Percentiles rank a stretch among this genome's conserved stretches.
Conservation (phyloP, 225 moss, liverwort and hornwort species). For the Bryum argenteum region DNA sequence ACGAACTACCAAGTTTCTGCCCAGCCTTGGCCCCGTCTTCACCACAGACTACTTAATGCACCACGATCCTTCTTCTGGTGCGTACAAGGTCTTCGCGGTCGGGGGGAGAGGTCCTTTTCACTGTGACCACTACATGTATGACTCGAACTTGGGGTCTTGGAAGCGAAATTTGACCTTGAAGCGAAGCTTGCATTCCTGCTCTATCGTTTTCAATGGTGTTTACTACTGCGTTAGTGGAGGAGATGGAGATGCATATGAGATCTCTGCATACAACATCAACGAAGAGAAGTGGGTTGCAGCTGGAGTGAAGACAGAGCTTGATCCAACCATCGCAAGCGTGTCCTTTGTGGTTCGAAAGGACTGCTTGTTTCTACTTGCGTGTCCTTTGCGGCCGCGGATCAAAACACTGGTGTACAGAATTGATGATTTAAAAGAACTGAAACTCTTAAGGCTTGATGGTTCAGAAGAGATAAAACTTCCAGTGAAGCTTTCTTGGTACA, state of each 20-base stretch:
- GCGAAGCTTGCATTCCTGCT: conserved; percentile 19
- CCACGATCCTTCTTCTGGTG: conserved; percentile 7
- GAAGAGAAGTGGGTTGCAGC: conserved; percentile 5
- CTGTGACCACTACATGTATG: conserved; percentile 27
- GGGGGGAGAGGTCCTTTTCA: background rate
- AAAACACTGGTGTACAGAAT: conserved; percentile 3
- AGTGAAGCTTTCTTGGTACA: conserved; percentile 3
- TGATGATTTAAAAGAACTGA: background rate
- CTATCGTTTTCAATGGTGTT: conserved; percentile 12
- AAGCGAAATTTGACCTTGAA: conserved; percentile 12
- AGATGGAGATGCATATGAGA: conserved; percentile 7
- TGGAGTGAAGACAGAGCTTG: conserved; percentile 7
- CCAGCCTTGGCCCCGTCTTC: background rate
- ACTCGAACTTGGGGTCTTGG: conserved; percentile 22
- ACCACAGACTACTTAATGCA: conserved; percentile 20
- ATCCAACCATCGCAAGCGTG: conserved; percentile 4
- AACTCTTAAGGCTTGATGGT: background rate
- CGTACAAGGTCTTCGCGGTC: conserved; percentile 23
- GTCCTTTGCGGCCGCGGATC: background rate
- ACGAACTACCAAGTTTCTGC: conserved; percentile 17
- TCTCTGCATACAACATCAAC: conserved; percentile 18
- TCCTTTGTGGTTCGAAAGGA: conserved; percentile 13
- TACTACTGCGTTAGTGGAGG: conserved; percentile 29
- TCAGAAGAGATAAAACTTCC: background rate
- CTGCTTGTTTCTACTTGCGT: conserved; percentile 24